Evolutionary conservation across 257 asterid genomes (phyloP).

Genomic region (Lycium ferocissimum): DNA sequence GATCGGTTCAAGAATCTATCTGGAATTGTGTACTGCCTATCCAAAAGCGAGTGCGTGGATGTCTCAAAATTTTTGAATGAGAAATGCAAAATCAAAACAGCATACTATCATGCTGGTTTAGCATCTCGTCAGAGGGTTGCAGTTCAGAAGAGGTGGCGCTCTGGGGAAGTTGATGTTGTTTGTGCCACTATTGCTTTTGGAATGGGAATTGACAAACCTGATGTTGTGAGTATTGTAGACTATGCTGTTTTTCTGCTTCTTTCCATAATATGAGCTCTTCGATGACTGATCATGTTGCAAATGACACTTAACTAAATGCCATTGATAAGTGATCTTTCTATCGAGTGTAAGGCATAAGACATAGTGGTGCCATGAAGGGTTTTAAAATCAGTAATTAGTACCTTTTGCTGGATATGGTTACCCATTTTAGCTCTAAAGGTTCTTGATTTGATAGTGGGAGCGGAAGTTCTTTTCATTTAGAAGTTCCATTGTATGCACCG

Average conservation of each 20-base stretch:
- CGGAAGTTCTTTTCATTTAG: conserved; percentile 2
- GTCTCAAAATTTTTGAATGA: conserved; percentile 79
- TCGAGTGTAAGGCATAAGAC: not conserved
- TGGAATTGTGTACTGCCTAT: conserved; percentile 96
- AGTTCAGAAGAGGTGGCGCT: conserved; percentile 89
- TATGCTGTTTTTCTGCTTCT: conserved; percentile 25
- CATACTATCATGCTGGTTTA: conserved; percentile 92
- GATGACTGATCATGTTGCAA: conserved; percentile 17
- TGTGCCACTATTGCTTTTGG: conserved; percentile 99
- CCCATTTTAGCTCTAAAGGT: not conserved
- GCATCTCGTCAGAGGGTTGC: conserved; percentile 84
- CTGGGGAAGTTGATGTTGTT: conserved; percentile 85
- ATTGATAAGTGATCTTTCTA: not conserved
- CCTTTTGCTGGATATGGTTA: not conserved
- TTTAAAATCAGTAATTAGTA: not conserved
- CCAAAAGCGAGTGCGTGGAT: conserved; percentile 88
- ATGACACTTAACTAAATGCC: not conserved
- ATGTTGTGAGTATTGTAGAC: conserved; percentile 71
- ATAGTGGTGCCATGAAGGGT: not conserved
- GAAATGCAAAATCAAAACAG: conserved; percentile 81
- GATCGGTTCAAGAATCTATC: conserved; percentile 70
- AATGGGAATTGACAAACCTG: conserved; percentile 99
- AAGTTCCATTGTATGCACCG: not conserved
- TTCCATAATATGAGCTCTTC: not conserved
- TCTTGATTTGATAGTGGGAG: not conserved